Evolutionary conservation across 2,329 filamentous ascomycete species (phyloP).

Genomic region (Pseudogymnoascus sp.): DNA sequence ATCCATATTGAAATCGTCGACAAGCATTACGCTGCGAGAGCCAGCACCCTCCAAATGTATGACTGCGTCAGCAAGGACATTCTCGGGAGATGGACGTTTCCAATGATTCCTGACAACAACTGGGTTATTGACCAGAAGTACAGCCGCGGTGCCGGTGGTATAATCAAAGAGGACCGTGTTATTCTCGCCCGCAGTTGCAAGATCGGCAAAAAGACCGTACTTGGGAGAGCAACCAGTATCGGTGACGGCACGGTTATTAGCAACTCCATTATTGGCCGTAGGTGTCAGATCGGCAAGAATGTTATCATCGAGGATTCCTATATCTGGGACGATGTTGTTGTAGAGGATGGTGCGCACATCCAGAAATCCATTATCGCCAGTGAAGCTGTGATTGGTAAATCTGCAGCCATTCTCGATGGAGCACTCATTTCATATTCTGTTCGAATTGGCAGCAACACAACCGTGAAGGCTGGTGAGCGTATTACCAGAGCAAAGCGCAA

Average conservation of each 20-base stretch:
- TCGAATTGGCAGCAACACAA: conserved; percentile 54
- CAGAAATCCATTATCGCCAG: conserved; percentile 68
- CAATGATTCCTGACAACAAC: conserved; percentile 83
- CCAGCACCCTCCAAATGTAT: conserved; percentile 79
- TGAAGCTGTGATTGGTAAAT: conserved; percentile 60
- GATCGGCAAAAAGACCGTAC: conserved; percentile 58
- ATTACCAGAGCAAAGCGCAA: conserved; percentile 35
- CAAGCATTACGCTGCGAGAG: conserved; percentile 77
- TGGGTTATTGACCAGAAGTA: conserved; percentile 70
- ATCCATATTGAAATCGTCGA: conserved; percentile 82
- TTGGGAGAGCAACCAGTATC: conserved; percentile 69
- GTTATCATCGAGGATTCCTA: conserved; percentile 72
- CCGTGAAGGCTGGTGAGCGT: conserved; percentile 30
- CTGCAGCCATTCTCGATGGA: conserved; percentile 60
- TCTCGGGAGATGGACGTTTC: conserved; percentile 79
- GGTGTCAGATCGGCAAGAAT: conserved; percentile 79
- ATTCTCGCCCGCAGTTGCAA: conserved; percentile 63
- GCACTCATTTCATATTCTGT: conserved; percentile 75
- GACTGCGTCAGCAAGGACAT: conserved; percentile 82
- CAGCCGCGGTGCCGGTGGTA: conserved; percentile 55
- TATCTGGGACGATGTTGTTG: conserved; percentile 75
- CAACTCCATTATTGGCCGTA: conserved; percentile 72
- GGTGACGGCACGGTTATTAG: conserved; percentile 61
- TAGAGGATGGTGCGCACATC: conserved; percentile 67
- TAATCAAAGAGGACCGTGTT: conserved; percentile 73